Percentiles rank a stretch among this genome's conserved stretches.
These are phyloP conservation scores for Globisporangium viniferum DNA, from an alignment of 352 stramenopile genomes.

Conservation along the genomic window DNA sequence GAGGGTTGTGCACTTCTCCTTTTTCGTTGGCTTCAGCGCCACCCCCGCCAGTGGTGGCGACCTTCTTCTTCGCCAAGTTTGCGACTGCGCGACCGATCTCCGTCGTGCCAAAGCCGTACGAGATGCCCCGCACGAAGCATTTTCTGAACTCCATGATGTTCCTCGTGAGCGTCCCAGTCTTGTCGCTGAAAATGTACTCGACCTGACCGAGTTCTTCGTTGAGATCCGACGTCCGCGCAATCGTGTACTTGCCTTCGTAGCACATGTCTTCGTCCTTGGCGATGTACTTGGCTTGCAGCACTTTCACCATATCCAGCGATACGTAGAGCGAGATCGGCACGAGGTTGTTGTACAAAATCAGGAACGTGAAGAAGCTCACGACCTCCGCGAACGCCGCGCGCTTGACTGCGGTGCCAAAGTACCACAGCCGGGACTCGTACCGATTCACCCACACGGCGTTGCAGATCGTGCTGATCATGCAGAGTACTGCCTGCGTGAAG, in stretches of 20 bases:
- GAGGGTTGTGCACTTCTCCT: constrained; percentile 28
- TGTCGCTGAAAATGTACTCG: constrained; percentile 98
- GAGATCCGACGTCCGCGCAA: constrained; percentile 86
- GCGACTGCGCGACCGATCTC: constrained; percentile 70
- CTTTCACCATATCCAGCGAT: constrained; percentile 93
- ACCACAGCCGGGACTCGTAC: constrained; percentile 42
- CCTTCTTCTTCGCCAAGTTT: constrained; percentile 32
- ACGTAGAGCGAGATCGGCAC: constrained; percentile 98
- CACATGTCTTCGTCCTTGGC: constrained; percentile 69
- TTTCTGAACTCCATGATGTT: constrained; percentile 98
- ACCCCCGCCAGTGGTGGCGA: neutral
- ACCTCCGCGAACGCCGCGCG: constrained; percentile 28
- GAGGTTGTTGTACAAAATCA: constrained; percentile 96
- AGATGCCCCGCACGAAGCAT: constrained; percentile 78
- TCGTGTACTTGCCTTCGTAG: constrained; percentile 80
- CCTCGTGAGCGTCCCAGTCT: constrained; percentile 98
- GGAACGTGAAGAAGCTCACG: constrained; percentile 92
- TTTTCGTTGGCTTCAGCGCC: constrained; percentile 11
- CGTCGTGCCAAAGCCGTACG: constrained; percentile 83
- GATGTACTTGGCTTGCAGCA: constrained; percentile 75
- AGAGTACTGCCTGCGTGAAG: constrained; percentile 52
- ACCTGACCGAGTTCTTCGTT: constrained; percentile 94
- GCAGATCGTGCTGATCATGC: constrained; percentile 62
- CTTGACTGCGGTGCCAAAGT: constrained; percentile 30
- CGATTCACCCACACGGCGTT: constrained; percentile 43